Percentiles rank a stretch among this genome's conserved stretches.
Conservation (phyloP, 495 filamentous ascomycete species). For the Bombardia bombarda region DNA sequence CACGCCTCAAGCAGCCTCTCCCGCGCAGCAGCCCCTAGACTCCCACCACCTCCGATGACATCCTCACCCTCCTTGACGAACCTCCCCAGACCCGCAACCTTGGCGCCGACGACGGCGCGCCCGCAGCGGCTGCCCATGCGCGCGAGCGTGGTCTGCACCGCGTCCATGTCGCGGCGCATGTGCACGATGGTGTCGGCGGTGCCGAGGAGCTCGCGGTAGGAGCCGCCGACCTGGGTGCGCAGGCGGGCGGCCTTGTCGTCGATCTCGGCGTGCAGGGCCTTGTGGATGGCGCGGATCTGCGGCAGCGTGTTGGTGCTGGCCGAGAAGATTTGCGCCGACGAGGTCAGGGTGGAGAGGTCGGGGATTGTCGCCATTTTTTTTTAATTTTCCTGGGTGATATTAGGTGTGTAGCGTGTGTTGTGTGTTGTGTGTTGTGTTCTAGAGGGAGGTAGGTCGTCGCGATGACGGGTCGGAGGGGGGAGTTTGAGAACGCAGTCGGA, state of each 20-base stretch:
- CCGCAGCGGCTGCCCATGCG: constrained; percentile 75
- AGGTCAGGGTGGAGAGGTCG: constrained; percentile 42
- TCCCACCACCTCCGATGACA: constrained; percentile 34
- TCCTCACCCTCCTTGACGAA: constrained; percentile 39
- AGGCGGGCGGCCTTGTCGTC: constrained; percentile 80
- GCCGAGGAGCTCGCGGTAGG: constrained; percentile 85
- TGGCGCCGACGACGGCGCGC: constrained; percentile 58
- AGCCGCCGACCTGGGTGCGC: constrained; percentile 84
- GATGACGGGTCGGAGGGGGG: no score
- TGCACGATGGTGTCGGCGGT: constrained; percentile 87
- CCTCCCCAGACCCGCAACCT: constrained; percentile 52
- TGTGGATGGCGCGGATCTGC: constrained; percentile 55
- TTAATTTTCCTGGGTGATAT: not conserved
- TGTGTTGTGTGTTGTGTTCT: no score
- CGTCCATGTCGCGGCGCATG: constrained; percentile 73
- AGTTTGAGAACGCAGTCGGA: no score
- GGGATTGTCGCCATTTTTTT: constrained; percentile 24
- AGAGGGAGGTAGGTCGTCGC: no score
- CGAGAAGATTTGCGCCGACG: constrained; percentile 70
- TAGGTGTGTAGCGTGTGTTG: no score
- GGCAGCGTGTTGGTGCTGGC: constrained; percentile 50
- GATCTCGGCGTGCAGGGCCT: constrained; percentile 45
- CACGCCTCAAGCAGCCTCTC: constrained; percentile 34
- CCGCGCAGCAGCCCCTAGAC: constrained; percentile 23
- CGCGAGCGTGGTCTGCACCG: constrained; percentile 60